Conservation (phyloP, 257 asterid species). For the Solanum pinnatisectum region DNA sequence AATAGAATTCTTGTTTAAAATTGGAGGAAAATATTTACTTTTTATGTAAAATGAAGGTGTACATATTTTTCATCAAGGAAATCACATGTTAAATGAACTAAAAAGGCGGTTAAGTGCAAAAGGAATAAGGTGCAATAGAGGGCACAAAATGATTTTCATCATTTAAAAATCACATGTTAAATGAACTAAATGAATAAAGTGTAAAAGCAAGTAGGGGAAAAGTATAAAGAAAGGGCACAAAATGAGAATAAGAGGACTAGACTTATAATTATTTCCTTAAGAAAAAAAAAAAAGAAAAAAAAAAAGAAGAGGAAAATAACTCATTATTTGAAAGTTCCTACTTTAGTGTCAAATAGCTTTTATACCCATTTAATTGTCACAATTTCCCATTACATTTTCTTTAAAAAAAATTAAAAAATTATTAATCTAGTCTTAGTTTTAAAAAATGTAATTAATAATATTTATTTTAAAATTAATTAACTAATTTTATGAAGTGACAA, state of each 20-base stretch:
- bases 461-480: no score
- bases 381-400: neutral
- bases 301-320: neutral
- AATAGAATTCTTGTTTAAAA: neutral
- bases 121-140: neutral
- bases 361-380: neutral
- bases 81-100: neutral
- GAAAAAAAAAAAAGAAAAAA: neutral
- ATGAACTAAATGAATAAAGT: neutral
- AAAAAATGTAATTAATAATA: neutral
- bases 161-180: neutral
- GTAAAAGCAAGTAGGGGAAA: neutral
- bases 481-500: no score
- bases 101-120: neutral
- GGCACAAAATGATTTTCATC: neutral
- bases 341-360: neutral
- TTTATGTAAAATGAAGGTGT: neutral
- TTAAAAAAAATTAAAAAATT: neutral
- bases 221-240: neutral
- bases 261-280: neutral
- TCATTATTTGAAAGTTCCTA: neutral
- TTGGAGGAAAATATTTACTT: neutral
- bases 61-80: neutral
- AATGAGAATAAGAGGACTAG: neutral
- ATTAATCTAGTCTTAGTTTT: neutral